phyloP scores from a whole-genome alignment of 371 early-diverging fungal genomes.

The Rhizopus stolonifer region DNA sequence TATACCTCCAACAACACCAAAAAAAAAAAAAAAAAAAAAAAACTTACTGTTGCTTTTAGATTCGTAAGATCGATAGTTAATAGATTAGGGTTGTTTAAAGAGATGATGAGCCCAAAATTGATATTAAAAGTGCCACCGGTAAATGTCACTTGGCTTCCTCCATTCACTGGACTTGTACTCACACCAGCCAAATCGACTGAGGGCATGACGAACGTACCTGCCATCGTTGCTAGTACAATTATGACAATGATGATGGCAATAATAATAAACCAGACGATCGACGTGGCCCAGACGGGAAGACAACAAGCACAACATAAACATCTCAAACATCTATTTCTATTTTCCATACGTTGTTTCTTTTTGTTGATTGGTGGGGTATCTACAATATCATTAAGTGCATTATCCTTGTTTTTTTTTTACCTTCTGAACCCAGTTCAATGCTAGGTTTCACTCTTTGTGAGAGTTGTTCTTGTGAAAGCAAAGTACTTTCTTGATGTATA shows the following conservation, averaged over 20 bases:
- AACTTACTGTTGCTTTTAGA: constrained; percentile 35
- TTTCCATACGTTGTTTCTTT: constrained; percentile 26
- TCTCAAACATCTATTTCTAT: constrained; percentile 33
- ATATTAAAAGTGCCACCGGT: constrained; percentile 27
- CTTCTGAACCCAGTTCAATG: no score
- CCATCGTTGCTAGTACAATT: constrained; percentile 34
- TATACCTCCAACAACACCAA: no score
- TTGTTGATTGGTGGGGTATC: no score
- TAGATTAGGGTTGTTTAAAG: constrained; percentile 40
- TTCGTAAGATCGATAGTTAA: constrained; percentile 33
- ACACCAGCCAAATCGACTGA: constrained; percentile 34
- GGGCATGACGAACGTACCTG: constrained; percentile 40
- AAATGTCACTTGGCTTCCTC: constrained; percentile 30
- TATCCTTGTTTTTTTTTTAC: no score
- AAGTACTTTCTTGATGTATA: no score
- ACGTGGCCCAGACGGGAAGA: constrained; percentile 41
- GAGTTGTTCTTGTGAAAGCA: no score
- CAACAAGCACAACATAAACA: constrained; percentile 50
- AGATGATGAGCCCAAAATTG: constrained; percentile 38
- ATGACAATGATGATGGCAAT: constrained; percentile 38
- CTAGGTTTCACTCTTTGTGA: no score
- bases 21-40: no score
- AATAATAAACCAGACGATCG: constrained; percentile 41
- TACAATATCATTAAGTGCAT: no score
- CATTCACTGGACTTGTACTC: constrained; percentile 16